Evolutionary conservation across 495 filamentous ascomycete species (phyloP).

Genomic region (Rusavskia elegans): DNA sequence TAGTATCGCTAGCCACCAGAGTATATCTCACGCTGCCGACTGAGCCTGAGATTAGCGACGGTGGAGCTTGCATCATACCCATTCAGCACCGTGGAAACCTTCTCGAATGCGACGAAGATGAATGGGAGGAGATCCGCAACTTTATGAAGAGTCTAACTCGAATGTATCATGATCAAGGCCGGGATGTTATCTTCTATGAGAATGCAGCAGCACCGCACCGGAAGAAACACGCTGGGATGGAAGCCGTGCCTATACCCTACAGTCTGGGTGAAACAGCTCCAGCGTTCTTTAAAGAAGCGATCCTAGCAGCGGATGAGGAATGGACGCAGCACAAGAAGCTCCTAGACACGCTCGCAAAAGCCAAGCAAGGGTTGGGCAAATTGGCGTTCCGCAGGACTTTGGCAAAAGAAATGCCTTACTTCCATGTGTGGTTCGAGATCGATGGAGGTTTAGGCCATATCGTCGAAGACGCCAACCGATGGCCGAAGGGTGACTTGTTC

Average conservation of each 20-base stretch:
- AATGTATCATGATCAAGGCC: slow-evolving; percentile 81
- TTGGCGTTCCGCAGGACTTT: slow-evolving; percentile 67
- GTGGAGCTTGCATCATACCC: slow-evolving; percentile 76
- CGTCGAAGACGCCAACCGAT: slow-evolving; percentile 71
- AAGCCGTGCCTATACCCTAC: slow-evolving; percentile 74
- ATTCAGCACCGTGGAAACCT: slow-evolving; percentile 81
- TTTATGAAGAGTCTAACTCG: slow-evolving; percentile 96
- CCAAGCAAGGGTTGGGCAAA: slow-evolving; percentile 57
- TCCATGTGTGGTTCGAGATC: slow-evolving; percentile 90
- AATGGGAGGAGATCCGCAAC: slow-evolving; percentile 94
- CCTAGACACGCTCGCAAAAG: slow-evolving; percentile 68
- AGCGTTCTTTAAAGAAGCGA: slow-evolving; percentile 91
- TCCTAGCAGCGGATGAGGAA: slow-evolving; percentile 72
- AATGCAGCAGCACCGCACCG: slow-evolving; percentile 73
- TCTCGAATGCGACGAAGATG: slow-evolving; percentile 93
- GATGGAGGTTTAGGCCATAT: slow-evolving; percentile 89
- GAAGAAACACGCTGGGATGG: slow-evolving; percentile 72
- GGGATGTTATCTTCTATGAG: slow-evolving; percentile 92
- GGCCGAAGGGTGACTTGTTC: slow-evolving; percentile 90
- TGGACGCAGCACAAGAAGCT: slow-evolving; percentile 93
- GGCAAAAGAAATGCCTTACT: slow-evolving; percentile 97
- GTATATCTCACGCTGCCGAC: slow-evolving; percentile 82
- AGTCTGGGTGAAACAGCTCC: slow-evolving; percentile 78
- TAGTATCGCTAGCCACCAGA: slow-evolving; percentile 78
- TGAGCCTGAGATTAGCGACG: slow-evolving; percentile 69